Conservation (phyloP, 192 early-diverging fungal genomes). For the Coemansia sp. region DNA sequence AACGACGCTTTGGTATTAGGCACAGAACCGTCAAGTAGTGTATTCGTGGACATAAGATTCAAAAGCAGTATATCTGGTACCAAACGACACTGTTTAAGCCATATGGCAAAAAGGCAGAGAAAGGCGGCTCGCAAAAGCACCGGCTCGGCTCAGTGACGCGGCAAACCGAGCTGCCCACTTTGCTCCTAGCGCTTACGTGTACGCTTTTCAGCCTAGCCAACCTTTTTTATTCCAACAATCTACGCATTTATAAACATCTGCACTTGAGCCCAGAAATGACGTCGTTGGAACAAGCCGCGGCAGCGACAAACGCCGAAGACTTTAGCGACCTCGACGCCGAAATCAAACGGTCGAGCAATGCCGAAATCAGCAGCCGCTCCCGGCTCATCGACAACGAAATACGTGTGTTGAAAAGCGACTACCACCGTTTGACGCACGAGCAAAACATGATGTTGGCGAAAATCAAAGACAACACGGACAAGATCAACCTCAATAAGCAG, state of each 20-base stretch:
- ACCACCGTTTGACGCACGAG: constrained; percentile 85
- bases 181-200: not conserved
- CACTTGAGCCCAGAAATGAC: constrained; percentile 27
- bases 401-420: constrained; percentile 93
- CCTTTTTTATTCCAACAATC: constrained; percentile 4
- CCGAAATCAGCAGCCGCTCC: constrained; percentile 89
- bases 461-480: constrained; percentile 98
- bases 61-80: too few species aligned
- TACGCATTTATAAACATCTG: constrained; percentile 47
- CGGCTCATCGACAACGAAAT: constrained; percentile 96
- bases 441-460: constrained; percentile 82
- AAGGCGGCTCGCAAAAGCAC: too few species aligned
- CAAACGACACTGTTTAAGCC: too few species aligned
- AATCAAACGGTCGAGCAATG: constrained; percentile 82
- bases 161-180: not conserved
- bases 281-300: constrained; percentile 52
- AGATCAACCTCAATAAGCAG: constrained; percentile 97
- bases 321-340: constrained; percentile 85
- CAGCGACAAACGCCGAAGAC: constrained; percentile 39
- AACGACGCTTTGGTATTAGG: not conserved
- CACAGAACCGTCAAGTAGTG: not conserved
- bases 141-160: constrained; percentile 12
- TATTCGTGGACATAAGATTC: too few species aligned
- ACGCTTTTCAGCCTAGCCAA: not conserved
- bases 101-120: too few species aligned